Base-by-base conservation (phyloP, 2,329 filamentous ascomycete genomes). In the Colletotrichum caudatum region DNA sequence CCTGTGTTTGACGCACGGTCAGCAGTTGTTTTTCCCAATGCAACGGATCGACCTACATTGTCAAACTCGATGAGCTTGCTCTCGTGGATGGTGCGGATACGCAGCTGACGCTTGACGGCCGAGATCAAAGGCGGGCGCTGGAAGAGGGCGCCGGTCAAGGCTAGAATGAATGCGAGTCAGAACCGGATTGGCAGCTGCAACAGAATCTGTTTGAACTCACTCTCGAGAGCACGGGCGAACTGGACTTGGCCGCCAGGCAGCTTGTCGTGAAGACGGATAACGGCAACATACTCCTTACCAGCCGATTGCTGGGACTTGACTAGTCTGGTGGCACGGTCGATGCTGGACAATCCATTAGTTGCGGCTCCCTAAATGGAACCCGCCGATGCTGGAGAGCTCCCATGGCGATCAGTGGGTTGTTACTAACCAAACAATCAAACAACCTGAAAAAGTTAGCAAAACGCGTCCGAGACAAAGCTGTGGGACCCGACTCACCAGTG, bases 271-370 rank as follows among this genome's bases (percentile, higher is more conserved):
- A 99, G 89, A 78, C 96, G 91, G 78, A 98, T 94, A 73, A 99
- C 94, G 79, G 93, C 95, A 65, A 98, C 95, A 82, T 99, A 99
- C 86, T 99, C 96, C 87, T 99, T 99, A 89, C 96, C 96, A 73
- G 96, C 96, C 80, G 95, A 95, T 84, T 99, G 96, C 85, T 99
- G 96, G 64, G 95, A 97, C 89, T 99, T 99, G 82, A 99, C 96
- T 70, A 99, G 91, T 79, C 96, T 93, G 76, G 96, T 99, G 66
- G 96, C 96, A 80, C 96, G 94, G 85, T 98, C 96, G 81, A 98
- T 93, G 84, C 74, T 74, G 53, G 14, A 53, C 11, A 57, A 51
- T 23, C 29, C 48, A 20, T 64, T 20, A 62, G 60, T 37, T 35
- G 37, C 16, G 26, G 37, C 56, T 56, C 53, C 53, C 23, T 57